Evolutionary conservation across 371 early-diverging fungal species (phyloP), one percentile per base, ranked within the genome.

Genomic region (Funneliformis caledonium): DNA sequence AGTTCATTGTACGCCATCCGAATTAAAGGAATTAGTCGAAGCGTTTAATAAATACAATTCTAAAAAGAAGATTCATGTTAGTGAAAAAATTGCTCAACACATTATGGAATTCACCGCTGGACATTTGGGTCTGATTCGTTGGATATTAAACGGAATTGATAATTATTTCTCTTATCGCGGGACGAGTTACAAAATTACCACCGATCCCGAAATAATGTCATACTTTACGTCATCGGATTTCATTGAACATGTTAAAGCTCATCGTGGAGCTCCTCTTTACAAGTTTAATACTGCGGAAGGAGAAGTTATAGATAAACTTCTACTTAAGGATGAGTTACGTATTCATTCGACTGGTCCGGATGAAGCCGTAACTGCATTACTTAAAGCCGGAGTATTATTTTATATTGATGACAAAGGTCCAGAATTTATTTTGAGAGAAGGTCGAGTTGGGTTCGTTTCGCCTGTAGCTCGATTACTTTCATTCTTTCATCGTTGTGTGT

Each of bases 131-230:
- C 47, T 76, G 7, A 76, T 76, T 64, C 33, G 64, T 9, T 76
- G 76, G 76, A 76, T 76, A 76, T 37, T 76, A 8, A 76, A 76
- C 47, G 76, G 76, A 26, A 76, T 76, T 31, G 76, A 76, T 47
- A 76, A 76, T 76, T 47, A 76, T 64, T 76, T 76, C 14, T 60
- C 76, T 31, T 76, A 76, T 76, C 62, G 76, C 4, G 76, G 76
- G 7, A 76, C 64, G 43, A 76, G 47, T 19, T 76, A 76, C n/a
- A 64, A 64, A 64, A 45, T 47, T 16, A 76, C 76, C 4, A 76
- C 76, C 9, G 76, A 76, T 64, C 8, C 14, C 5, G 45, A 76
- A 22, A 76, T 76, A 45, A 76, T 76, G 76, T 64, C 64, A 33
- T 76, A 76, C 64, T 76, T 76, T 22, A 65, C 10, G 4, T 62